phyloP scores from a whole-genome alignment of 129 eudicot species.

The Helianthus annuus region DNA sequence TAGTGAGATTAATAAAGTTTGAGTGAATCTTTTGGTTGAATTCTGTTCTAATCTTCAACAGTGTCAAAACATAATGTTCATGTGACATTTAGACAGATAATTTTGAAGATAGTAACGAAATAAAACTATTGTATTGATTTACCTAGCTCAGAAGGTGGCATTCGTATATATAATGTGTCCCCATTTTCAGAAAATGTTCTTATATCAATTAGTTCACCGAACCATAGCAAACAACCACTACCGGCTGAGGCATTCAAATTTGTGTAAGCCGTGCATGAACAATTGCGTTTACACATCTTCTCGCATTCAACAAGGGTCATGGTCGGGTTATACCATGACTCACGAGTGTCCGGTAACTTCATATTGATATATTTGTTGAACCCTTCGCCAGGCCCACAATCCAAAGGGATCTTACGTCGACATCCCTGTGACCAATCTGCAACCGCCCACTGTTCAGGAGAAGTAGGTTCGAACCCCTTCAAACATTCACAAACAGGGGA shows the following conservation, averaged over 20 bases:
- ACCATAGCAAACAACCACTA: not conserved
- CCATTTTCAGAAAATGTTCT: not conserved
- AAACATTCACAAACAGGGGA: conserved; percentile 43
- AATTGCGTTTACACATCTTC: too few species aligned
- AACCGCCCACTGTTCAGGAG: conserved; percentile 29
- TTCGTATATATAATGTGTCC: not conserved
- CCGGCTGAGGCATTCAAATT: too few species aligned
- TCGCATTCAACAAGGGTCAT: too few species aligned
- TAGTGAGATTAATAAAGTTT: too few species aligned
- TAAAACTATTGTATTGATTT: not conserved
- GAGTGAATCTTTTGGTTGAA: too few species aligned
- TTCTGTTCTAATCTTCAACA: too few species aligned
- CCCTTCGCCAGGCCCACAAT: too few species aligned
- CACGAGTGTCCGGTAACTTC: too few species aligned
- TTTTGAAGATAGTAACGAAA: not conserved
- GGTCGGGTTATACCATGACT: too few species aligned
- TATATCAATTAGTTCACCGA: not conserved
- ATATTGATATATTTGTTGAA: too few species aligned
- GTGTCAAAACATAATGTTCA: not conserved
- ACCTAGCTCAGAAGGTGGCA: not conserved
- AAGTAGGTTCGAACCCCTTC: conserved; percentile 36
- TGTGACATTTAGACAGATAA: not conserved
- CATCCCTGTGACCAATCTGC: conserved; percentile 58
- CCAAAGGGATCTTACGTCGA: not conserved
- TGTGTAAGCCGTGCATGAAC: too few species aligned